phyloP scores from a whole-genome alignment of 1,139 yeast genomes.

The Nadsonia starkeyi-henricii region DNA sequence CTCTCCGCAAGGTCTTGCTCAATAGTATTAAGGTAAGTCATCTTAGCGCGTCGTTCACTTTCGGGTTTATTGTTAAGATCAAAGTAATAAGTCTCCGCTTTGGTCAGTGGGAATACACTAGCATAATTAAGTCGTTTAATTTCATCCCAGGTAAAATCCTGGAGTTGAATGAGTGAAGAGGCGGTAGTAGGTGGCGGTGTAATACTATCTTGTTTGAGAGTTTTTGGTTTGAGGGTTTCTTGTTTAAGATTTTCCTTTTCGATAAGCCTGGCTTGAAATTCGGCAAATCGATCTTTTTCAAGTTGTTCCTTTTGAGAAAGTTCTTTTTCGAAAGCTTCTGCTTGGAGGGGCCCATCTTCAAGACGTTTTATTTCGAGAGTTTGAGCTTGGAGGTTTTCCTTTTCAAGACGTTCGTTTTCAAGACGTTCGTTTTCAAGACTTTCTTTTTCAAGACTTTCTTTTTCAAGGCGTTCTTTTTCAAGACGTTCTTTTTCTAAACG shows the following conservation, averaged over 20 bases:
- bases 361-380: neutral
- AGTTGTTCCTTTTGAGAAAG: neutral
- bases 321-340: neutral
- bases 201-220: neutral
- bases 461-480: conserved; percentile 1
- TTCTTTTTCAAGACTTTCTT: neutral
- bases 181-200: neutral
- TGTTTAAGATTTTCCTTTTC: neutral
- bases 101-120: conserved; percentile 4
- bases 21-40: conserved; percentile 4
- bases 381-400: conserved; percentile 1
- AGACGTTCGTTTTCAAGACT: neutral
- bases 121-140: neutral
- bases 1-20: neutral
- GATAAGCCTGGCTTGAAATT: neutral
- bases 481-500: neutral
- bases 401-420: neutral
- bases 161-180: conserved; percentile 1
- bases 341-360: neutral
- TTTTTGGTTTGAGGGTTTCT: neutral
- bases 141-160: neutral
- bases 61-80: neutral
- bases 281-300: neutral
- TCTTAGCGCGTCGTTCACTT: neutral
- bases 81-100: conserved; percentile 2